Evolutionary conservation across 805 yeast species (phyloP), one percentile per base, ranked within the genome.

Genomic region (Nakazawaea anatomiae): DNA sequence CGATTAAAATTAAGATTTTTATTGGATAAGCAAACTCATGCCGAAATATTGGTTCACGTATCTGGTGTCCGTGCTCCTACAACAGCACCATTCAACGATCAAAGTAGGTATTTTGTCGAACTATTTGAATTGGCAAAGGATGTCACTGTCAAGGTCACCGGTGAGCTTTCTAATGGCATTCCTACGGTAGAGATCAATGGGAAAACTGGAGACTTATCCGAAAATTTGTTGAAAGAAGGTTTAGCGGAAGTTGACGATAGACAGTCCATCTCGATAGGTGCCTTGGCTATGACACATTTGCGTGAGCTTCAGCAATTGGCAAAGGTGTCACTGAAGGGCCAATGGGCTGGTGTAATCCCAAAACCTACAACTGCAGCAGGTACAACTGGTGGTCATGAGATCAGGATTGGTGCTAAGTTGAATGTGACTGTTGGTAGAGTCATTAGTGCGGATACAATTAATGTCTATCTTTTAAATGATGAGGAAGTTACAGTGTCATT

Each of bases 241-340:
- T 72, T 84, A 32, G 96, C 85, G 10, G 83, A 81, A 56, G 81
- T 88, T 46, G 78, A 82, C 29, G 96, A 89, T 63, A 84, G 92
- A 89, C 96, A 89, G 63, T 79, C 89, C 1, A 61, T 77, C 11
- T 58, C 80, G 41, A 70, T 89, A 52, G 96, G 96, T 5, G 69
- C 89, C 9, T 67, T 73, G 42, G 70, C 72, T 28, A 87, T 89
- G 90, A 57, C 75, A 2, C 61, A 63, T 36, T 73, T 87, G 50
- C 78, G 96, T 60, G 76, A 72, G 52, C 80, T 83, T 30, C 95
- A 87, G 63, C 78, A 74, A 54, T 61, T 72, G 1, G 94, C 92
- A 12, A 82, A 76, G 58, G 56, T 58, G 27, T 67, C 73, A 29
- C 84, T 80, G 18, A 74, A 75, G 55, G 84, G 85, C 12, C 57